Conservation (phyloP, 2,329 filamentous ascomycete species). For the Cordyceps tenuipes region DNA sequence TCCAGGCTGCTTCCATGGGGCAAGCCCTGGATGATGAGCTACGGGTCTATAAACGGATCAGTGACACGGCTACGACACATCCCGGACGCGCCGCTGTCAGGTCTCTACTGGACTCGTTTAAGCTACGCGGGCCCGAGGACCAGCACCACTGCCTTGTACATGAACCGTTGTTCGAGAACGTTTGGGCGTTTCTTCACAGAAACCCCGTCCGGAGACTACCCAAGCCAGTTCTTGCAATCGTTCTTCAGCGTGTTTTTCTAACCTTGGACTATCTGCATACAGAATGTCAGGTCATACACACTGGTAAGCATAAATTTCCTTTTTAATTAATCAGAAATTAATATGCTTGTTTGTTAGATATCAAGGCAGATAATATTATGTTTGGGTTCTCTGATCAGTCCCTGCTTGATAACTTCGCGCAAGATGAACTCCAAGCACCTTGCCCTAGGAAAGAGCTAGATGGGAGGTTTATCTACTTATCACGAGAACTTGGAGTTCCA, state of each 20-base stretch:
- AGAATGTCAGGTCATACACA: conserved; percentile 37
- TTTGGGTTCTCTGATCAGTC: background rate
- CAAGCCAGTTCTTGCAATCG: conserved; percentile 19
- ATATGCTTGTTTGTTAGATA: background rate
- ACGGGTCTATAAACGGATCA: conserved; percentile 26
- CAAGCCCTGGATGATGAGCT: conserved; percentile 27
- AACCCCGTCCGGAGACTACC: background rate
- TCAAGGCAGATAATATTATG: conserved; percentile 26
- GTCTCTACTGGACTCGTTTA: background rate
- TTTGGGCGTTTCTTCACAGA: background rate
- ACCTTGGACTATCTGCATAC: conserved; percentile 39
- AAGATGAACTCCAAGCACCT: conserved; percentile 28
- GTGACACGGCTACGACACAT: background rate
- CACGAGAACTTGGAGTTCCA: conserved; percentile 29
- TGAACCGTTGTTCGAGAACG: background rate
- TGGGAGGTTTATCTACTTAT: conserved; percentile 31
- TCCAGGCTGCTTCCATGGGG: conserved; percentile 19
- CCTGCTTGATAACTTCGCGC: conserved; percentile 20
- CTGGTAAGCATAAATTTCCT: conserved; percentile 26
- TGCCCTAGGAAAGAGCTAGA: conserved; percentile 31
- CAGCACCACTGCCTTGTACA: background rate
- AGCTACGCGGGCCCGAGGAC: background rate
- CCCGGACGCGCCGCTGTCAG: background rate
- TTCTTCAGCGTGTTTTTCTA: conserved; percentile 32
- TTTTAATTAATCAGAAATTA: no score